phyloP scores from a whole-genome alignment of 768 basidiomycete genomes.

The Pleurotus ostreatus region DNA sequence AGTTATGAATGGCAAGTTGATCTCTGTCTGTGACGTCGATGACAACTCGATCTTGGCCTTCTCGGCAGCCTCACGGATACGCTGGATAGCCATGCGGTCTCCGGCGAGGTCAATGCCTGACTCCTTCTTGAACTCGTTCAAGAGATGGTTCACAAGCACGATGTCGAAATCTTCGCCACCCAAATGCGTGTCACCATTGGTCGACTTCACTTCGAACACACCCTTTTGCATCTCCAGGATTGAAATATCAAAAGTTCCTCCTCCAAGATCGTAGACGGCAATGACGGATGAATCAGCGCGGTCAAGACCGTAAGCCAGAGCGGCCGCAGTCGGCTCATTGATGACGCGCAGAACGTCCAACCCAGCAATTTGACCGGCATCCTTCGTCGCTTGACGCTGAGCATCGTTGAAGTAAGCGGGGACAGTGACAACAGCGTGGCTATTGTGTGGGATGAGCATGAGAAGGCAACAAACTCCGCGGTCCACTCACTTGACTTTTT shows the following conservation, averaged over 20 bases:
- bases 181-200: slow-evolving; percentile 98
- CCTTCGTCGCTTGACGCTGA: slow-evolving; percentile 97
- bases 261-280: slow-evolving; percentile 97
- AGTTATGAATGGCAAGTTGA: slow-evolving; percentile 98
- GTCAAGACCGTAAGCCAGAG: slow-evolving; percentile 96
- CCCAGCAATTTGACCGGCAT: slow-evolving; percentile 96
- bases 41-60: slow-evolving; percentile 99
- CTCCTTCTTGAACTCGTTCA: slow-evolving; percentile 94
- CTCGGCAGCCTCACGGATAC: slow-evolving; percentile 98
- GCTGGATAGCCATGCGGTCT: slow-evolving; percentile 97
- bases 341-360: slow-evolving; percentile 97
- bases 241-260: slow-evolving; percentile 99
- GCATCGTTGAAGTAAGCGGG: slow-evolving; percentile 99
- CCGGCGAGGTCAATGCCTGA: slow-evolving; percentile 72
- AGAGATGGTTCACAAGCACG: slow-evolving; percentile 77
- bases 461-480: not conserved
- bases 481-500: slow-evolving; percentile 82
- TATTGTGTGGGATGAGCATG: slow-evolving; percentile 21
- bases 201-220: slow-evolving; percentile 99
- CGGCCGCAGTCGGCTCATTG: slow-evolving; percentile 98
- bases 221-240: slow-evolving; percentile 99
- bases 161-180: slow-evolving; percentile 97
- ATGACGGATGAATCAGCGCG: slow-evolving; percentile 81
- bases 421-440: slow-evolving; percentile 89
- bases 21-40: slow-evolving; percentile 91